Evolutionary conservation across 257 asterid genomes (phyloP).

Genomic region (Anisodus acutangulus): DNA sequence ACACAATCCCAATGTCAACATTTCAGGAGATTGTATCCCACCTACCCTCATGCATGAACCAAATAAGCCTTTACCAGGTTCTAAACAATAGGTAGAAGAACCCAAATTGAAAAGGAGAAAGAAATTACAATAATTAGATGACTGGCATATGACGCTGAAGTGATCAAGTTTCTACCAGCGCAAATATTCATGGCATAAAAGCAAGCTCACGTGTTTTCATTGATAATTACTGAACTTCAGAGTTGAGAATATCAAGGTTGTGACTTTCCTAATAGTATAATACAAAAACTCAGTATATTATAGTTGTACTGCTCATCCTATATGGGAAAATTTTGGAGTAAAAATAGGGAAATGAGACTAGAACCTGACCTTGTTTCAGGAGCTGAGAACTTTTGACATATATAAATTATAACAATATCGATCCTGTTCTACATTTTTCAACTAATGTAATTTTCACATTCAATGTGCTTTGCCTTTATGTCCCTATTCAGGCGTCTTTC

Average conservation of each 20-base stretch:
- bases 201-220: background rate
- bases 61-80: background rate
- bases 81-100: background rate
- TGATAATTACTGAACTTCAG: background rate
- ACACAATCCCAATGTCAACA: conserved; percentile 13
- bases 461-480: background rate
- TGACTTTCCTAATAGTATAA: conserved; percentile 2
- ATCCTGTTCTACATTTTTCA: background rate
- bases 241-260: background rate
- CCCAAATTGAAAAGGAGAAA: background rate
- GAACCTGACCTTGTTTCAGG: conserved; percentile 5
- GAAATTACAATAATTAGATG: background rate
- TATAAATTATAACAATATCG: background rate
- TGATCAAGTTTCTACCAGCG: background rate
- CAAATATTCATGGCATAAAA: background rate
- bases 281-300: background rate
- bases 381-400: conserved; percentile 5
- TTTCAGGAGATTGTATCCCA: conserved; percentile 14
- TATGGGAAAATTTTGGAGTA: background rate
- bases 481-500: conserved; percentile 10
- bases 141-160: background rate
- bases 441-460: background rate
- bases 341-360: too few relatives aligned
- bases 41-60: conserved; percentile 11
- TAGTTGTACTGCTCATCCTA: background rate